Percentiles rank a stretch among this genome's conserved stretches.
phyloP scores from a whole-genome alignment of 257 asterid species.

The Solanum dulcamara region DNA sequence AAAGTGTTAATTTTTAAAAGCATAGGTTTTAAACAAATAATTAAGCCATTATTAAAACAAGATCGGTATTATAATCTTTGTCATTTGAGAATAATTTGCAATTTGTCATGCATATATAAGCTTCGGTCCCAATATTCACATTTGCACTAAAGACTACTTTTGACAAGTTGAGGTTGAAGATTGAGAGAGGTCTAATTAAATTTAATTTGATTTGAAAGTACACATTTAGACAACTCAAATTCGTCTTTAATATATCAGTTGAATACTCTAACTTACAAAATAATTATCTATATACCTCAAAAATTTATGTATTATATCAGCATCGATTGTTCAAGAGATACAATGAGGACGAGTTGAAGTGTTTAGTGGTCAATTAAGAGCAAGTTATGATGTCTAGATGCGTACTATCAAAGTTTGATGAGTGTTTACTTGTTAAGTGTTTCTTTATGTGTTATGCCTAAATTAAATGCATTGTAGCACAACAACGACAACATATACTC shows the following conservation, averaged over 20 bases:
- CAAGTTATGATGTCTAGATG: neutral
- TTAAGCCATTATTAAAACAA: neutral
- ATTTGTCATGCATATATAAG: neutral
- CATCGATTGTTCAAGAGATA: neutral
- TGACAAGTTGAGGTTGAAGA: neutral
- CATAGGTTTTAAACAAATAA: neutral
- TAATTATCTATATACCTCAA: neutral
- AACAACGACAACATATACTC: neutral
- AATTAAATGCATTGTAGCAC: neutral
- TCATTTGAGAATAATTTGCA: neutral
- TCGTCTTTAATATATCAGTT: neutral
- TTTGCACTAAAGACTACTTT: neutral
- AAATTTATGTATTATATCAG: neutral
- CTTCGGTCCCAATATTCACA: neutral
- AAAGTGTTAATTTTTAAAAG: neutral
- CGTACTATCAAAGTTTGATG: neutral
- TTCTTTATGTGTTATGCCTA: neutral
- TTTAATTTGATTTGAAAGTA: fast-evolving
- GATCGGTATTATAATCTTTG: neutral
- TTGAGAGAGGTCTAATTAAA: neutral
- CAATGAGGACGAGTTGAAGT: neutral
- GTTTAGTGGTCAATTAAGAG: neutral
- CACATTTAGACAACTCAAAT: neutral
- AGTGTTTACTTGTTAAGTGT: neutral
- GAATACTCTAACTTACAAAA: neutral